These are phyloP conservation scores for Metschnikowia lochheadii DNA, from an alignment of 805 yeast genomes.

Conservation along the genomic window DNA sequence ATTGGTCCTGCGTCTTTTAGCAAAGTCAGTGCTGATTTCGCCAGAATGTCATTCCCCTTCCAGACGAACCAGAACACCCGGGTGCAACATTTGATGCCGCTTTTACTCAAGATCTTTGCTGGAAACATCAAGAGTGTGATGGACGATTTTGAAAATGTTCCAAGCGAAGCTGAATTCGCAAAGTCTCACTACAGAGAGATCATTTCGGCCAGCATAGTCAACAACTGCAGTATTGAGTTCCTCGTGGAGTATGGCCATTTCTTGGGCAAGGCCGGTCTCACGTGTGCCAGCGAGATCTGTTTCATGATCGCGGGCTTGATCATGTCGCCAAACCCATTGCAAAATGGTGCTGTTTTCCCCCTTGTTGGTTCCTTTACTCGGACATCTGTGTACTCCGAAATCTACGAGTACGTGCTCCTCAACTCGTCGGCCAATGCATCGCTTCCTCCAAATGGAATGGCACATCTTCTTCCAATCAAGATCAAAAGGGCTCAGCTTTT, in stretches of 20 bases:
- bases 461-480: conserved; percentile 58
- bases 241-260: conserved; percentile 50
- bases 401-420: conserved; percentile 55
- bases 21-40: conserved; percentile 54
- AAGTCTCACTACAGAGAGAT: conserved; percentile 49
- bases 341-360: conserved; percentile 32
- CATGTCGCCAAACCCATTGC: conserved; percentile 25
- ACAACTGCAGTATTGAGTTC: conserved; percentile 35
- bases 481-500: conserved; percentile 63
- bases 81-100: conserved; percentile 45
- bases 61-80: conserved; percentile 34
- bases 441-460: conserved; percentile 37
- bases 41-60: conserved; percentile 42
- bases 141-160: conserved; percentile 41
- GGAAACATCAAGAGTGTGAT: conserved; percentile 58
- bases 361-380: conserved; percentile 35
- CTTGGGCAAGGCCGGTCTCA: conserved; percentile 29
- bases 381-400: conserved; percentile 52
- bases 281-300: conserved; percentile 41
- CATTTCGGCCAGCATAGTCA: conserved; percentile 36
- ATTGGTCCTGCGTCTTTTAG: conserved; percentile 60
- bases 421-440: conserved; percentile 19
- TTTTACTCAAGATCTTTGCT: conserved; percentile 57
- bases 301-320: conserved; percentile 47
- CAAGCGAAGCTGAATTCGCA: conserved; percentile 47